Base-by-base conservation (phyloP, 257 asterid genomes). In the Haberlea rhodopensis region DNA sequence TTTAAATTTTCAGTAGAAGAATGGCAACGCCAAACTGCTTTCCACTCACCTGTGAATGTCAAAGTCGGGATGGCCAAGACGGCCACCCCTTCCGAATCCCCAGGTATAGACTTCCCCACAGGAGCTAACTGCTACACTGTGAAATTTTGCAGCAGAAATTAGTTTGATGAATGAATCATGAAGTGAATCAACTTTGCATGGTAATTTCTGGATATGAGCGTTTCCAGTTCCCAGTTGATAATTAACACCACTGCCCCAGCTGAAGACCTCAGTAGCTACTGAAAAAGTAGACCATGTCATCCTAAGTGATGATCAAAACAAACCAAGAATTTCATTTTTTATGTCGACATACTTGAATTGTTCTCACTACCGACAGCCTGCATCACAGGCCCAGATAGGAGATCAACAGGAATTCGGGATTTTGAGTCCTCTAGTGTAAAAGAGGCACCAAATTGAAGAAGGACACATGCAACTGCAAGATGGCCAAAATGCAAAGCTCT, bases 211-310 rank as follows among this genome's bases (percentile, higher is more conserved):
- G 63, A 94, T 81, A 78, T 94, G 97, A 4, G 89, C 95, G 69
- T 94, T 94, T 71, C 99, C 99, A 62, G 99, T 94, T 72, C 99
- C 99, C 67, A 94, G 89, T 72, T 94, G 99, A 81, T 88, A 94
- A 76, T 94, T 94, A 72, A 86, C 97, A 81, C 99, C 99, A 76
- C 97, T 94, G 19, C 99, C 99, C 99, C 99, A 94, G 74, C 99
- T 94, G 70, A 80, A 90, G 65, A 94, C 94, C 85, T 94, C 99
- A 0, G 96, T 90, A 28, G 87, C 81, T 31, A 81, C 96, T 84
- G 81, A 67, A 79, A 62, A 67, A 23, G 65, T 22, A 46, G 55
- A 59, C 57, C 25, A 63, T 24, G 24, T 21, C 59, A 72, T 60
- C 67, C 46, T 43, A 54, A 62, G 45, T 71, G 29, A 48, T 27